Evolutionary conservation across 345 rosid species (phyloP).

Genomic region (Odontarrhena argentea): DNA sequence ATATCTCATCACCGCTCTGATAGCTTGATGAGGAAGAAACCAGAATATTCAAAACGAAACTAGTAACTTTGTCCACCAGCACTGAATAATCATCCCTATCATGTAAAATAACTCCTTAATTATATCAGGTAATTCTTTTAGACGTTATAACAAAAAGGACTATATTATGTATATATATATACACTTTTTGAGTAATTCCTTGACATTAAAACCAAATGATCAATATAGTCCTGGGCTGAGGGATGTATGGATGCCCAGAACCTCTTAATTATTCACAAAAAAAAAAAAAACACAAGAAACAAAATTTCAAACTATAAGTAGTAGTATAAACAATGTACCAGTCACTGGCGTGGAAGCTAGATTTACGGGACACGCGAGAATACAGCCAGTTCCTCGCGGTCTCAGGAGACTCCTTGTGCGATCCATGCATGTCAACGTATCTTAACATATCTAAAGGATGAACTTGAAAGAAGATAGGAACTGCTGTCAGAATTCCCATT

Average conservation of each 20-base stretch:
- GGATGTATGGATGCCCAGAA: too few species aligned
- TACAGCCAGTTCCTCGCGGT: not conserved
- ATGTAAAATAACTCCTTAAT: too few species aligned
- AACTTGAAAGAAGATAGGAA: not conserved
- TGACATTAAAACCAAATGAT: not conserved
- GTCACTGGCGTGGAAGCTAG: not conserved
- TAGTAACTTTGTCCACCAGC: conserved; percentile 14
- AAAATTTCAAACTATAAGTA: not conserved
- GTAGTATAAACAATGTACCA: not conserved
- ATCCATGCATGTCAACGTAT: not conserved
- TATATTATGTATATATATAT: too few species aligned
- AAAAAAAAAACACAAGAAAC: too few species aligned
- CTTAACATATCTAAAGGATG: not conserved
- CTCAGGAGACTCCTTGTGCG: not conserved
- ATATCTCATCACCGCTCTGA: not conserved
- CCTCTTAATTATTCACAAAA: too few species aligned
- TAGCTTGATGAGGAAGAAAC: not conserved
- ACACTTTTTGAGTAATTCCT: too few species aligned
- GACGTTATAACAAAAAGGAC: too few species aligned
- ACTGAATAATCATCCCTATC: conserved; percentile 6
- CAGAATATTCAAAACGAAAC: not conserved
- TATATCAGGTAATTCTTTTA: too few species aligned
- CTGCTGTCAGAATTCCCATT: not conserved
- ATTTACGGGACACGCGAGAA: not conserved
- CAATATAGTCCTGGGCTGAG: too few species aligned